A percentile compares a stretch with the other conserved stretches of the same genome.
These are phyloP conservation scores for Phanerochaete carnosa DNA, from an alignment of 768 basidiomycete genomes.

Conservation along the genomic window DNA sequence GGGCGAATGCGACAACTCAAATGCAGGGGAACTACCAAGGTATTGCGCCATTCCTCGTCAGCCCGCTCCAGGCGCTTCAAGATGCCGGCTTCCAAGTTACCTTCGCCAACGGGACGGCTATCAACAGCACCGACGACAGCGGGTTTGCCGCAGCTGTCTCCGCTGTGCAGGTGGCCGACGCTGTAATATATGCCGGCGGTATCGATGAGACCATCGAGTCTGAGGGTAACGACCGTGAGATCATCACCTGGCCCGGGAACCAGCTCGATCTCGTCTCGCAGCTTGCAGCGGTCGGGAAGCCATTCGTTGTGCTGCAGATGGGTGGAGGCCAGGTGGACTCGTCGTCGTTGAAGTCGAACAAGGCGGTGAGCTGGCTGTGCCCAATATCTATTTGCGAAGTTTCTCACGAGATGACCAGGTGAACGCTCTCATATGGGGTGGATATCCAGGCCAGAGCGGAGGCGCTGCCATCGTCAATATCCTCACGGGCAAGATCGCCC, in stretches of 20 bases:
- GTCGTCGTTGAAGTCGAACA: slow-evolving; percentile 40
- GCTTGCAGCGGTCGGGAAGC: slow-evolving; percentile 45
- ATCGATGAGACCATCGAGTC: slow-evolving; percentile 48
- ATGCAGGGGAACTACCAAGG: slow-evolving; percentile 62
- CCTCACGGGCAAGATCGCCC: slow-evolving; percentile 46
- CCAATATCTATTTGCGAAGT: neutral
- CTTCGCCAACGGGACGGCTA: slow-evolving; percentile 25
- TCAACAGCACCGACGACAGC: slow-evolving; percentile 30
- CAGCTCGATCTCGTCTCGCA: slow-evolving; percentile 48
- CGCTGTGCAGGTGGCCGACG: slow-evolving; percentile 47
- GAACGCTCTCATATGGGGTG: slow-evolving; percentile 53
- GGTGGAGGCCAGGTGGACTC: slow-evolving; percentile 57
- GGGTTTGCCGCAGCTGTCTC: slow-evolving; percentile 51
- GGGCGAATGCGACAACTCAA: slow-evolving; percentile 50
- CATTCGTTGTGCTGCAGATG: slow-evolving; percentile 51
- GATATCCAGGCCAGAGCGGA: slow-evolving; percentile 55
- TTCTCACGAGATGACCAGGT: slow-evolving; percentile 30
- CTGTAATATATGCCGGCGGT: slow-evolving; percentile 51
- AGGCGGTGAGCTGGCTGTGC: slow-evolving; percentile 29
- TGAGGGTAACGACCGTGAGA: slow-evolving; percentile 44
- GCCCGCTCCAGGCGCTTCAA: slow-evolving; percentile 46
- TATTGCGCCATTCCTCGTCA: slow-evolving; percentile 51
- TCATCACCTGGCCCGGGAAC: slow-evolving; percentile 52
- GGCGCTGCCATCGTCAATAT: slow-evolving; percentile 53
- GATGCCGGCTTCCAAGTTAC: slow-evolving; percentile 47